A percentile compares a stretch with the other conserved stretches of the same genome.
phyloP scores from a whole-genome alignment of 768 basidiomycete species.

The Boletus bicolor region DNA sequence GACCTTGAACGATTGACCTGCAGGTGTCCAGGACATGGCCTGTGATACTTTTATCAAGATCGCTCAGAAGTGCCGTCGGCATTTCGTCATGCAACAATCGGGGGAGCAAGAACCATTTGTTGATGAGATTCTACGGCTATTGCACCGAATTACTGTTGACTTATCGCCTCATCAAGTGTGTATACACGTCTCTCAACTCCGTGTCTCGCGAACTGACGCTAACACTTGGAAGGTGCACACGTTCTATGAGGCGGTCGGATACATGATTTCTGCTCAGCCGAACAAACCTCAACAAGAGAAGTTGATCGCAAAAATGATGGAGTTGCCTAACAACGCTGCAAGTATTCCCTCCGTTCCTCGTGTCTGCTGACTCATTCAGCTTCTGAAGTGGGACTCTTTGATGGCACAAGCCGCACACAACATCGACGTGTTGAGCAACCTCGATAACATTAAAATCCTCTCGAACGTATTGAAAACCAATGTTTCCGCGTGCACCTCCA shows the following conservation, averaged over 20 bases:
- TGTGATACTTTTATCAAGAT: slow-evolving; percentile 99
- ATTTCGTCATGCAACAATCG: slow-evolving; percentile 98
- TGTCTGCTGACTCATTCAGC: not conserved
- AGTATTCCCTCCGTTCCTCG: slow-evolving; percentile 26
- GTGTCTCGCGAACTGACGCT: slow-evolving; percentile 8
- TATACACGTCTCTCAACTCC: not conserved
- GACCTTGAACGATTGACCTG: not conserved
- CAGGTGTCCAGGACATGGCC: slow-evolving; percentile 99
- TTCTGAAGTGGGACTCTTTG: slow-evolving; percentile 85
- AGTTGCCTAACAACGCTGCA: slow-evolving; percentile 93
- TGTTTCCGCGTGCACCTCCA: slow-evolving; percentile 94
- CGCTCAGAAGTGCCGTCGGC: slow-evolving; percentile 95
- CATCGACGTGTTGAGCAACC: slow-evolving; percentile 86
- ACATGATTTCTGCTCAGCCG: slow-evolving; percentile 99
- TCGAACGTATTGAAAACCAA: slow-evolving; percentile 98
- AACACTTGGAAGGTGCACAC: slow-evolving; percentile 67
- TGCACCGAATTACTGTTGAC: slow-evolving; percentile 94
- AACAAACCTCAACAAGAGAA: slow-evolving; percentile 97
- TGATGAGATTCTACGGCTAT: slow-evolving; percentile 88
- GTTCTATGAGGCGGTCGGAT: slow-evolving; percentile 98
- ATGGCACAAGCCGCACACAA: slow-evolving; percentile 94
- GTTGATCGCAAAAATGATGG: slow-evolving; percentile 93
- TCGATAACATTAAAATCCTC: slow-evolving; percentile 95
- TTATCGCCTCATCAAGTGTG: slow-evolving; percentile 80
- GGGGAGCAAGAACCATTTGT: slow-evolving; percentile 97